A percentile compares a stretch with the other conserved stretches of the same genome.
phyloP scores from a whole-genome alignment of 2,329 filamentous ascomycete species.

The Fusarium acutatum region DNA sequence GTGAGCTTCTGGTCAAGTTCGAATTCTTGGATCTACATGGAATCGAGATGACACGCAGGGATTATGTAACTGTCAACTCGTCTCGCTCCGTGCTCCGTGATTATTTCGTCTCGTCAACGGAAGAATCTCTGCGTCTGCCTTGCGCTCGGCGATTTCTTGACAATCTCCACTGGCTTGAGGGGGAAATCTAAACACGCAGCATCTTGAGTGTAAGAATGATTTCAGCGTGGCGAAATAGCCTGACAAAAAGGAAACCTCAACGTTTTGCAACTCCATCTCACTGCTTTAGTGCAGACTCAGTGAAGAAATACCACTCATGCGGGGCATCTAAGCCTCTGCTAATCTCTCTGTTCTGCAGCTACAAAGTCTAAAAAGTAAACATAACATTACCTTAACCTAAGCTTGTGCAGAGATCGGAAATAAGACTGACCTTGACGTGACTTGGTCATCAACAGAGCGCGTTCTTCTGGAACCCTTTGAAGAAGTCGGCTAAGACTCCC shows the following conservation, averaged over 20 bases:
- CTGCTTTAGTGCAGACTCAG: background rate
- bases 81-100: slow-evolving; percentile 25
- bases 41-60: slow-evolving; percentile 36
- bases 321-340: background rate
- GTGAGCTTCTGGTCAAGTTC: slow-evolving; percentile 30
- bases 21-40: slow-evolving; percentile 28
- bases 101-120: slow-evolving; percentile 26
- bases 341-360: slow-evolving; percentile 10
- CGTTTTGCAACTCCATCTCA: background rate
- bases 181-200: background rate
- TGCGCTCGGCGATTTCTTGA: slow-evolving; percentile 17
- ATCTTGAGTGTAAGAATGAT: slow-evolving; percentile 2
- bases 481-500: slow-evolving; percentile 15
- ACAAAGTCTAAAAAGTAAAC: slow-evolving; percentile 14
- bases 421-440: background rate
- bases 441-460: background rate
- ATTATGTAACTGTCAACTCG: slow-evolving; percentile 30
- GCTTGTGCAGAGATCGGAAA: background rate
- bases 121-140: slow-evolving; percentile 9
- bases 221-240: background rate
- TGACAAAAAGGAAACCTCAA: background rate
- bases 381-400: background rate
- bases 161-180: slow-evolving; percentile 16
- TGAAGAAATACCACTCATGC: slow-evolving; percentile 9
- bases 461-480: slow-evolving; percentile 28